Conservation (phyloP, 495 filamentous ascomycete genomes). For the Penicillium steckii region DNA sequence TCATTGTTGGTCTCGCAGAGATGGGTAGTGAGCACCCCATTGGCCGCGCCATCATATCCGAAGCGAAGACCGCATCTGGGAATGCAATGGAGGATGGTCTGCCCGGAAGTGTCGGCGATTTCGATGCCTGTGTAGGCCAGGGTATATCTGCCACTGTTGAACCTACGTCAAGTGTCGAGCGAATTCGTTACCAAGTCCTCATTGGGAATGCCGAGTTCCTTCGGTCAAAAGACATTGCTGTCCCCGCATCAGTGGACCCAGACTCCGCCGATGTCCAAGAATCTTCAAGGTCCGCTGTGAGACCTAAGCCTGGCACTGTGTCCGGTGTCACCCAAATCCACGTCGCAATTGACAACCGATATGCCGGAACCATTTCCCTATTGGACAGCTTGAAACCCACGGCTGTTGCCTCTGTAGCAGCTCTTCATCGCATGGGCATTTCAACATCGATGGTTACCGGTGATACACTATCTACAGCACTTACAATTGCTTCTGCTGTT, state of each 20-base stretch:
- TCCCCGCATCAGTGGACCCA: constrained; percentile 63
- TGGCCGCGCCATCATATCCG: constrained; percentile 74
- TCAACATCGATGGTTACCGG: constrained; percentile 90
- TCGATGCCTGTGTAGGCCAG: constrained; percentile 79
- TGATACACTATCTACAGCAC: constrained; percentile 78
- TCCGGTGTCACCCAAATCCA: constrained; percentile 86
- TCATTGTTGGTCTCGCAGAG: constrained; percentile 87
- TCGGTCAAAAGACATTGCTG: constrained; percentile 58
- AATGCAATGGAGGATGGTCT: constrained; percentile 70
- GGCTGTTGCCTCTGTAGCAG: constrained; percentile 79
- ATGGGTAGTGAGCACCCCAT: constrained; percentile 95
- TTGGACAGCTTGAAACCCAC: constrained; percentile 87
- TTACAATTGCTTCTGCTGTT: constrained; percentile 77
- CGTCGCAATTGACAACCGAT: constrained; percentile 77
- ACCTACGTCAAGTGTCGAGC: constrained; percentile 63
- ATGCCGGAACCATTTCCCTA: constrained; percentile 78
- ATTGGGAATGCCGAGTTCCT: constrained; percentile 83
- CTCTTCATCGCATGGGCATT: constrained; percentile 79
- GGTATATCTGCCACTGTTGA: constrained; percentile 83
- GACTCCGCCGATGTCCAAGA: constrained; percentile 26
- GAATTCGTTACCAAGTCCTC: constrained; percentile 70
- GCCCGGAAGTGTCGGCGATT: constrained; percentile 80
- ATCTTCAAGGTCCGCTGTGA: constrained; percentile 15
- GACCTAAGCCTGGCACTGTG: constrained; percentile 29
- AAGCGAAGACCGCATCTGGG: constrained; percentile 71